Conservation (phyloP, 345 rosid species). For the Reutealis trisperma region DNA sequence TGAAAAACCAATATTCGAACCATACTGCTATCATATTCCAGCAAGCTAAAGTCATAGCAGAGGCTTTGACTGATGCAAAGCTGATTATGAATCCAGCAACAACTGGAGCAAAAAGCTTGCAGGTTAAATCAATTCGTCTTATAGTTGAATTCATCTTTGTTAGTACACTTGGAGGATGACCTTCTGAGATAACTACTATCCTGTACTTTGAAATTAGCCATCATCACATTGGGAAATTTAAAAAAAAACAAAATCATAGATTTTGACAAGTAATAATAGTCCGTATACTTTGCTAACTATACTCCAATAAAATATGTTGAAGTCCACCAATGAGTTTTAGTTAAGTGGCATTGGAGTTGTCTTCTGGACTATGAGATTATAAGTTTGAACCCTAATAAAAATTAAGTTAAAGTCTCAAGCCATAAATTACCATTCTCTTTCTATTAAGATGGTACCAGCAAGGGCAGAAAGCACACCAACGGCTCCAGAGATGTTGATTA, state of each 20-base stretch:
- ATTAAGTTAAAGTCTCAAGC: too few species aligned
- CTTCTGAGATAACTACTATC: slow-evolving; percentile 85
- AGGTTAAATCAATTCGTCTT: slow-evolving; percentile 73
- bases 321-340: too few species aligned
- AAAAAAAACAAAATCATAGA: too few species aligned
- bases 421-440: slow-evolving; percentile 79
- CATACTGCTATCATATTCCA: slow-evolving; percentile 62
- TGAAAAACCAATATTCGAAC: slow-evolving; percentile 78
- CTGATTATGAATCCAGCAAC: slow-evolving; percentile 75
- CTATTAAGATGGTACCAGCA: slow-evolving; percentile 82
- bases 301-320: too few species aligned
- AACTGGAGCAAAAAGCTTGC: slow-evolving; percentile 86
- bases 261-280: too few species aligned
- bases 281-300: too few species aligned
- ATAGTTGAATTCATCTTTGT: slow-evolving; percentile 72
- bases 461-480: slow-evolving; percentile 78
- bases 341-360: too few species aligned
- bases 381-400: too few species aligned
- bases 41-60: slow-evolving; percentile 61
- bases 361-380: too few species aligned
- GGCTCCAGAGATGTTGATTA: slow-evolving; percentile 75
- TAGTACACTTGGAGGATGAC: slow-evolving; percentile 47
- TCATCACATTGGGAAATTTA: too few species aligned
- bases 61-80: slow-evolving; percentile 69
- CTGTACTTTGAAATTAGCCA: slow-evolving; percentile 29